These are phyloP conservation scores for Saturnispora kantuleensis DNA, from an alignment of 805 yeast genomes.

Conservation along the genomic window DNA sequence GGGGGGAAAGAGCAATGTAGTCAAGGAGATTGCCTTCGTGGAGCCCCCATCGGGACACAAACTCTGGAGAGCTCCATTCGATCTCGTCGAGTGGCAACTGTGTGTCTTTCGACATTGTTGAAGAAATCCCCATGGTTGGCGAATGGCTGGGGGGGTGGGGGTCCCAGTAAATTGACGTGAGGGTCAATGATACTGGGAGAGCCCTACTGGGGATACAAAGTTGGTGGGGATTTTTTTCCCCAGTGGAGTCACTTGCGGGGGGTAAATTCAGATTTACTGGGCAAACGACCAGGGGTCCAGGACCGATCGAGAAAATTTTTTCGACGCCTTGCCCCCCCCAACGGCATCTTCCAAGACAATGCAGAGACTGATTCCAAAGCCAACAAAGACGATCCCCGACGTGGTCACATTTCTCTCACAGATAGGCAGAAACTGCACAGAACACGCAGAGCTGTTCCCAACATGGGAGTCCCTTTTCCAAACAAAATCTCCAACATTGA, in stretches of 20 bases:
- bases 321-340: background rate
- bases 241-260: no score
- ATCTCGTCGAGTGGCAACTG: conserved; percentile 55
- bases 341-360: background rate
- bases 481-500: conserved; percentile 46
- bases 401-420: conserved; percentile 60
- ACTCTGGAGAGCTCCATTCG: conserved; percentile 96
- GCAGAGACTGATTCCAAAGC: conserved; percentile 31
- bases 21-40: conserved; percentile 86
- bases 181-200: no score
- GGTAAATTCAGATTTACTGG: no score
- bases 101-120: conserved; percentile 14
- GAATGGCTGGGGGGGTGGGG: no score
- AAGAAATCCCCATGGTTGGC: background rate
- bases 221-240: no score
- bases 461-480: conserved; percentile 63
- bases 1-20: conserved; percentile 89
- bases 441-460: conserved; percentile 60
- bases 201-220: no score
- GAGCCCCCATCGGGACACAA: conserved; percentile 85
- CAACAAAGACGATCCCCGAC: conserved; percentile 51
- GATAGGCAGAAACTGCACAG: conserved; percentile 69
- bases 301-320: no score
- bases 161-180: no score
- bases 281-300: no score